Conservation (phyloP, 805 yeast species). For the Cephaloascus albidus region DNA sequence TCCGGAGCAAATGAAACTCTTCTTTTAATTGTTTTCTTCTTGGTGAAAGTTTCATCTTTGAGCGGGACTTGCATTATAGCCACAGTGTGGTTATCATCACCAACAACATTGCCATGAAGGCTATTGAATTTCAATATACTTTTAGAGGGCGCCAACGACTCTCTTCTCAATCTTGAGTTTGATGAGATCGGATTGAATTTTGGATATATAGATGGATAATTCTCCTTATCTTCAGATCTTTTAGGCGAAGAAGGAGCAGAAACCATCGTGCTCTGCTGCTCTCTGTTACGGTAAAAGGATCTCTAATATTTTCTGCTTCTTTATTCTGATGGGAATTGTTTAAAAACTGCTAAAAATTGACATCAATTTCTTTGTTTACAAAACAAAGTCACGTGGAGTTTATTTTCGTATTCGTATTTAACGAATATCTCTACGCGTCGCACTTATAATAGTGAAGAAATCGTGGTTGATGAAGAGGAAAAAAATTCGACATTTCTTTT, state of each 20-base stretch:
- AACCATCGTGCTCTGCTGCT: too few relatives aligned
- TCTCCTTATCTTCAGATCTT: neutral
- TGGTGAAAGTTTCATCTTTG: neutral
- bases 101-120: conserved; percentile 2
- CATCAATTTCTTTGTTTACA: too few relatives aligned
- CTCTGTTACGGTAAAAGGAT: too few relatives aligned
- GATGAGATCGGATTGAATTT: neutral
- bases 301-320: too few relatives aligned
- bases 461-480: too few relatives aligned
- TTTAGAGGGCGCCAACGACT: conserved; percentile 24
- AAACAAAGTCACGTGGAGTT: too few relatives aligned
- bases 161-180: conserved; percentile 18
- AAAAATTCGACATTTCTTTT: too few relatives aligned
- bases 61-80: neutral
- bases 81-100: neutral
- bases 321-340: too few relatives aligned
- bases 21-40: conserved; percentile 17
- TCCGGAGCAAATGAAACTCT: conserved; percentile 75
- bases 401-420: too few relatives aligned
- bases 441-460: too few relatives aligned
- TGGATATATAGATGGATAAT: neutral
- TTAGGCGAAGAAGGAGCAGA: neutral
- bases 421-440: too few relatives aligned
- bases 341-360: too few relatives aligned
- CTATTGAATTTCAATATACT: conserved; percentile 23